A percentile compares a stretch with the other conserved stretches of the same genome.
phyloP scores from a whole-genome alignment of 257 asterid species.

The Voacanga thouarsii region DNA sequence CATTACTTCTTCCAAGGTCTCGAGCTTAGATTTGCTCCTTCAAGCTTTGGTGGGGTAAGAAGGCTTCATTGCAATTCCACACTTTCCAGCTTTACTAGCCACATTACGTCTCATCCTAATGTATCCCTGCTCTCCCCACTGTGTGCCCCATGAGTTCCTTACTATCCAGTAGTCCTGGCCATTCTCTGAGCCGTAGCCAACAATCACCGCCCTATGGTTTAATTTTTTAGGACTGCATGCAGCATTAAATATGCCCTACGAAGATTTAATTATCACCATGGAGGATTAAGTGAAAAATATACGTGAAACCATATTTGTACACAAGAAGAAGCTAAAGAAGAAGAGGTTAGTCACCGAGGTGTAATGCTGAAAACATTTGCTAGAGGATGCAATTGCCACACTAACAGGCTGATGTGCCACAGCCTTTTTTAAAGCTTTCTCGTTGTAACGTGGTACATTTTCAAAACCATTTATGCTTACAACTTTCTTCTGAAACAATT shows the following conservation, averaged over 20 bases:
- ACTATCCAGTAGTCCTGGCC: conserved; percentile 76
- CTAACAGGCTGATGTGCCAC: conserved; percentile 82
- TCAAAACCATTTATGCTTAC: conserved; percentile 80
- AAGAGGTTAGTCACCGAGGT: conserved; percentile 35
- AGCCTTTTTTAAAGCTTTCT: conserved; percentile 69
- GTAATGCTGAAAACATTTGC: conserved; percentile 69
- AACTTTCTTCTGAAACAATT: conserved; percentile 51
- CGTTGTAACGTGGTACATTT: conserved; percentile 56
- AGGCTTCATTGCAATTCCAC: conserved; percentile 52
- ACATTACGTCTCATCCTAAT: conserved; percentile 55
- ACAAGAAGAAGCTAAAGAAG: not conserved
- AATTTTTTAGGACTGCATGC: too few relatives aligned
- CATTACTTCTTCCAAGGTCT: too few relatives aligned
- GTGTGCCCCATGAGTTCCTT: conserved; percentile 80
- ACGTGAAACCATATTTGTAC: too few relatives aligned
- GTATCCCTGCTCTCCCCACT: conserved; percentile 86
- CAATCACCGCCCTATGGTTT: conserved; percentile 11
- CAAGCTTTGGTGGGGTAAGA: too few relatives aligned
- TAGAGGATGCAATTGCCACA: conserved; percentile 80
- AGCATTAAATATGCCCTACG: too few relatives aligned
- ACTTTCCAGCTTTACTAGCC: conserved; percentile 42
- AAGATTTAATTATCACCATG: too few relatives aligned
- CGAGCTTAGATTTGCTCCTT: too few relatives aligned
- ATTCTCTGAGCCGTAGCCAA: conserved; percentile 66
- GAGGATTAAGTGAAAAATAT: too few relatives aligned